Conservation (phyloP, 306 rosid genomes). For the Canavalia ensiformis region DNA sequence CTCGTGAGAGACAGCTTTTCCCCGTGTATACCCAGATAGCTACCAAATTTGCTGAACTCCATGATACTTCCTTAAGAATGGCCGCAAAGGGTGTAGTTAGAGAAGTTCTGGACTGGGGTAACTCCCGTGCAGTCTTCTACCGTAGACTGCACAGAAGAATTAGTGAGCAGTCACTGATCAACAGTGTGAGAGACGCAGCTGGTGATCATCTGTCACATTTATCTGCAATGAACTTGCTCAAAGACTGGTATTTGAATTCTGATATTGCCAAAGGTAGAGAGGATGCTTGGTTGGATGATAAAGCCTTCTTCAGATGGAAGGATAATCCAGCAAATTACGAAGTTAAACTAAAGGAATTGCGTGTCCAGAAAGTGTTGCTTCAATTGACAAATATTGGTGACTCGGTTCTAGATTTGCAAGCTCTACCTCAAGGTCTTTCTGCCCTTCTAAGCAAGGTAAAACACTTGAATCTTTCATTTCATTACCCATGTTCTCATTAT, state of each 20-base stretch:
- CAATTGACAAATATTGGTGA: conserved; percentile 78
- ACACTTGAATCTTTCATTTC: conserved; percentile 1
- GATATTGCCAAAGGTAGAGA: conserved; percentile 59
- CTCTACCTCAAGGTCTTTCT: conserved; percentile 93
- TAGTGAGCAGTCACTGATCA: conserved; percentile 78
- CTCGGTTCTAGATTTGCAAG: conserved; percentile 80
- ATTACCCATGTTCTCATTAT: background rate
- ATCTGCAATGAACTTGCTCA: conserved; percentile 71
- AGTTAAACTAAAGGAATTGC: conserved; percentile 81
- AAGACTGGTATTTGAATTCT: conserved; percentile 77
- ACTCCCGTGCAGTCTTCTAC: conserved; percentile 83
- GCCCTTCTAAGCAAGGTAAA: conserved; percentile 93
- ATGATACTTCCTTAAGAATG: conserved; percentile 96
- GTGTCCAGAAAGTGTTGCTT: conserved; percentile 82
- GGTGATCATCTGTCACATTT: conserved; percentile 80
- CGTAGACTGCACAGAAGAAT: conserved; percentile 81
- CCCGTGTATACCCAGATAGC: conserved; percentile 96
- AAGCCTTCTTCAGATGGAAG: conserved; percentile 88
- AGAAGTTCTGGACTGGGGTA: conserved; percentile 88
- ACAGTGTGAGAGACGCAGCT: conserved; percentile 78
- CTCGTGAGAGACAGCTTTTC: conserved; percentile 91
- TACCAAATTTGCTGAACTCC: conserved; percentile 92
- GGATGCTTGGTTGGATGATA: conserved; percentile 84
- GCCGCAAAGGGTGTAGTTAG: conserved; percentile 89
- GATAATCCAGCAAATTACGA: conserved; percentile 69